Evolutionary conservation across 2,329 filamentous ascomycete species (phyloP).

Genomic region (Fusarium miscanthi): DNA sequence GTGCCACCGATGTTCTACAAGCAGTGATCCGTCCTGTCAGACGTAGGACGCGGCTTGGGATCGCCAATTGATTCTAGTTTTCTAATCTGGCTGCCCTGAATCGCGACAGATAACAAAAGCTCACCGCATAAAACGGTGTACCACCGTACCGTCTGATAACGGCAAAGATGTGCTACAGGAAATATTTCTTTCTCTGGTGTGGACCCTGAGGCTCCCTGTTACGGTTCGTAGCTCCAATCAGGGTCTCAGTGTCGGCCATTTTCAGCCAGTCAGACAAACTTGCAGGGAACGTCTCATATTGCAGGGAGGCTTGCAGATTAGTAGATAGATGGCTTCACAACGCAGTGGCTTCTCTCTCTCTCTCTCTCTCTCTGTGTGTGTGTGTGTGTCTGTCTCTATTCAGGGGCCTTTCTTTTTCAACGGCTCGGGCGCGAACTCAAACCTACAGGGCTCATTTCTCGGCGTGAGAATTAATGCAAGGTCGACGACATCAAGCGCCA

Average conservation of each 20-base stretch:
- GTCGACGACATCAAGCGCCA: slow-evolving; percentile 31
- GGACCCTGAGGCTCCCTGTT: slow-evolving; percentile 45
- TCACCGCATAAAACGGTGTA: slow-evolving; percentile 27
- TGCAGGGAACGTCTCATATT: slow-evolving; percentile 1
- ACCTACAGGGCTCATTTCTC: neutral
- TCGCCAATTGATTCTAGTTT: slow-evolving; percentile 19
- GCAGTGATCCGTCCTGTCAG: neutral
- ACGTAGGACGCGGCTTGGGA: neutral
- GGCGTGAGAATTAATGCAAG: slow-evolving; percentile 28
- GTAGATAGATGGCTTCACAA: neutral
- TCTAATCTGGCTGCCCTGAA: slow-evolving; percentile 20
- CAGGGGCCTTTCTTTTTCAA: slow-evolving; percentile 1
- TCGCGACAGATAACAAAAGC: slow-evolving; percentile 20
- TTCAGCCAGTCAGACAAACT: slow-evolving; percentile 21
- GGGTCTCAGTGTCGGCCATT: slow-evolving; percentile 17
- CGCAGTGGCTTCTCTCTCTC: neutral
- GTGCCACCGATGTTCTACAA: neutral
- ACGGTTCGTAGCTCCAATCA: slow-evolving; percentile 35
- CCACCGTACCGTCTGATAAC: slow-evolving; percentile 23
- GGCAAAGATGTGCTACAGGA: slow-evolving; percentile 31
- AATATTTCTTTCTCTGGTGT: slow-evolving; percentile 20
- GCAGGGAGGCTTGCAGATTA: slow-evolving; percentile 13
- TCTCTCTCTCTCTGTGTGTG: no score
- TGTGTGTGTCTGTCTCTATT: neutral
- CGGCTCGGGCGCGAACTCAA: slow-evolving; percentile 7